Evolutionary conservation across 1,139 yeast genomes (phyloP).

Genomic region (Williopsis jadinii): DNA sequence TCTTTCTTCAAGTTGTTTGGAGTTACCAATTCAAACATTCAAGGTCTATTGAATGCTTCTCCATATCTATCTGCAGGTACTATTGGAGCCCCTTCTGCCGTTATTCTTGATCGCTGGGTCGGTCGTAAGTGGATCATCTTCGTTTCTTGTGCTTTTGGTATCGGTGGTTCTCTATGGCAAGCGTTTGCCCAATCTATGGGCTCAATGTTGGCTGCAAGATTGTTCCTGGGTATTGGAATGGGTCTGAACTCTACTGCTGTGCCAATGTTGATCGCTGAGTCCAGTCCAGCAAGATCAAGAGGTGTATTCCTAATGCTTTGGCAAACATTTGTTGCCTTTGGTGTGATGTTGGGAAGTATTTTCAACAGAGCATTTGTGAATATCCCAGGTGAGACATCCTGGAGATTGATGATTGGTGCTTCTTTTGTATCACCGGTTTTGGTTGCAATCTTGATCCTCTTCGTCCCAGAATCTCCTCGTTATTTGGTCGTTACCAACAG

Average conservation of each 20-base stretch:
- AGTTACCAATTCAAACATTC: constrained; percentile 30
- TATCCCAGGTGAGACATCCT: constrained; percentile 22
- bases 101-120: constrained; percentile 32
- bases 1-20: constrained; percentile 37
- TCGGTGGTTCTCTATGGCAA: constrained; percentile 42
- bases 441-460: constrained; percentile 16
- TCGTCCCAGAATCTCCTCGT: constrained; percentile 40
- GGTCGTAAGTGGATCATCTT: constrained; percentile 44
- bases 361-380: constrained; percentile 31
- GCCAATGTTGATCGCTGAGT: constrained; percentile 43
- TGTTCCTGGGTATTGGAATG: constrained; percentile 30
- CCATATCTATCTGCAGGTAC: constrained; percentile 44
- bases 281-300: constrained; percentile 42
- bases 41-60: constrained; percentile 46
- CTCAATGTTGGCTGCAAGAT: constrained; percentile 40
- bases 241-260: constrained; percentile 32
- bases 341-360: constrained; percentile 31
- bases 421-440: constrained; percentile 27
- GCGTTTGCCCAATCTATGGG: constrained; percentile 41
- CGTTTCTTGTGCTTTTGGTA: constrained; percentile 39
- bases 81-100: constrained; percentile 43
- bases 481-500: constrained; percentile 36
- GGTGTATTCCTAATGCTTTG: constrained; percentile 35
- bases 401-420: constrained; percentile 34
- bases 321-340: constrained; percentile 34